Conservation (phyloP, 805 yeast genomes). For the Schwanniomyces yamadae region DNA sequence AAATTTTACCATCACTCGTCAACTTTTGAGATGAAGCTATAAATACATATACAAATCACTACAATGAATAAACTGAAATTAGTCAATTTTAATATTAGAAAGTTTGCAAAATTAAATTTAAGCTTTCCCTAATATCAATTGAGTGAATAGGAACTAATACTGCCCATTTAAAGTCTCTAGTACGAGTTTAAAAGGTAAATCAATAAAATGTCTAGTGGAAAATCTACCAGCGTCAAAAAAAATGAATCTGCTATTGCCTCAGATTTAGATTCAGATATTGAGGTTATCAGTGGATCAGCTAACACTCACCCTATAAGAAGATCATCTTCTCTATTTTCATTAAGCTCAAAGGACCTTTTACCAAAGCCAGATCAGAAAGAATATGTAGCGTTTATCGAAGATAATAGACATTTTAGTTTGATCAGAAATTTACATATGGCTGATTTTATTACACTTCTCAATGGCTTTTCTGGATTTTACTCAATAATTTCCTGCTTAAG, state of each 20-base stretch:
- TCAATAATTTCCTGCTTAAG: constrained; percentile 84
- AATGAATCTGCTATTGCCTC: constrained; percentile 37
- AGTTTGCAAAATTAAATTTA: too few relatives aligned
- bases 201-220: too few relatives aligned
- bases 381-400: constrained; percentile 76
- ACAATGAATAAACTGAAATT: too few relatives aligned
- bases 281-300: constrained; percentile 14
- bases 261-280: constrained; percentile 35
- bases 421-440: constrained; percentile 89
- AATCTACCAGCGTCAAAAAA: constrained; percentile 20
- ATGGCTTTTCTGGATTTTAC: constrained; percentile 92
- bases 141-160: too few relatives aligned
- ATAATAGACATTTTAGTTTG: constrained; percentile 82
- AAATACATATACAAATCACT: too few relatives aligned
- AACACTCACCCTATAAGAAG: constrained; percentile 39
- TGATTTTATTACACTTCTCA: constrained; percentile 90
- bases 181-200: too few relatives aligned
- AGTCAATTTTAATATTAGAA: too few relatives aligned
- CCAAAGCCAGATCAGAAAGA: constrained; percentile 80
- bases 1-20: too few relatives aligned
- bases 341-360: constrained; percentile 54
- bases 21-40: too few relatives aligned
- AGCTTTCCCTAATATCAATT: too few relatives aligned
- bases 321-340: constrained; percentile 52
- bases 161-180: too few relatives aligned